Percentiles rank a stretch among this genome's conserved stretches.
These are phyloP conservation scores for Amanita exitialis DNA, from an alignment of 768 basidiomycete genomes.

Conservation along the genomic window DNA sequence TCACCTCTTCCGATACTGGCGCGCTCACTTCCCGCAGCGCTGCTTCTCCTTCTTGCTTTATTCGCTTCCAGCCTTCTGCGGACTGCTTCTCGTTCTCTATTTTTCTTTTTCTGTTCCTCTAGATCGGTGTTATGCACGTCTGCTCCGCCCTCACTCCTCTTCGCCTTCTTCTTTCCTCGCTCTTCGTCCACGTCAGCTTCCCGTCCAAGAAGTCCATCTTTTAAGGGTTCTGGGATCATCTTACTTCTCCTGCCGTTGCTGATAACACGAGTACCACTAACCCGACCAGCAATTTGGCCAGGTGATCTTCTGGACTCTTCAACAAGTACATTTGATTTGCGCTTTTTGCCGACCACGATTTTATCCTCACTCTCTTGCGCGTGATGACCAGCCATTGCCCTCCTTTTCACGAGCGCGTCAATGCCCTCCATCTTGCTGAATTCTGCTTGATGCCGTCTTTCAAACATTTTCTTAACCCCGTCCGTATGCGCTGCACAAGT, in stretches of 20 bases:
- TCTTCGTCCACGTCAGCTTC: conserved; percentile 26
- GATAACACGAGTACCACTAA: conserved; percentile 35
- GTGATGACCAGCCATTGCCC: conserved; percentile 7
- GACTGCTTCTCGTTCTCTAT: conserved; percentile 47
- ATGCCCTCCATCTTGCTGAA: conserved; percentile 79
- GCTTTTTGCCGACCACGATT: conserved; percentile 27
- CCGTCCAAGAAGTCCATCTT: conserved; percentile 33
- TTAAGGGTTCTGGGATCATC: conserved; percentile 47
- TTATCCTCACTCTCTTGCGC: conserved; percentile 13
- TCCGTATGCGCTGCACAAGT: conserved; percentile 13
- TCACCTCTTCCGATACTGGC: conserved; percentile 23
- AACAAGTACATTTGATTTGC: conserved; percentile 45
- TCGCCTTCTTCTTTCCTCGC: conserved; percentile 19
- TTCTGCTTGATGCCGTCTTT: conserved; percentile 50
- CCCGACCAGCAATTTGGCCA: conserved; percentile 18
- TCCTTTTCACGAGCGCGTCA: conserved; percentile 27
- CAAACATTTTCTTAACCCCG: conserved; percentile 35
- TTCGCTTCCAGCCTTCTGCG: conserved; percentile 56
- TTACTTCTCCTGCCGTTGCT: conserved; percentile 34
- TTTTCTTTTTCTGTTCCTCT: conserved; percentile 34
- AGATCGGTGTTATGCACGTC: conserved; percentile 26
- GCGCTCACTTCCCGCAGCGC: conserved; percentile 37
- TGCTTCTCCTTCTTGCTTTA: conserved; percentile 62
- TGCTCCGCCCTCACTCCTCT: conserved; percentile 18
- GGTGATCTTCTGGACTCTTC: conserved; percentile 13